phyloP scores from a whole-genome alignment of 768 basidiomycete genomes.

The Xanthoconium stramineum region DNA sequence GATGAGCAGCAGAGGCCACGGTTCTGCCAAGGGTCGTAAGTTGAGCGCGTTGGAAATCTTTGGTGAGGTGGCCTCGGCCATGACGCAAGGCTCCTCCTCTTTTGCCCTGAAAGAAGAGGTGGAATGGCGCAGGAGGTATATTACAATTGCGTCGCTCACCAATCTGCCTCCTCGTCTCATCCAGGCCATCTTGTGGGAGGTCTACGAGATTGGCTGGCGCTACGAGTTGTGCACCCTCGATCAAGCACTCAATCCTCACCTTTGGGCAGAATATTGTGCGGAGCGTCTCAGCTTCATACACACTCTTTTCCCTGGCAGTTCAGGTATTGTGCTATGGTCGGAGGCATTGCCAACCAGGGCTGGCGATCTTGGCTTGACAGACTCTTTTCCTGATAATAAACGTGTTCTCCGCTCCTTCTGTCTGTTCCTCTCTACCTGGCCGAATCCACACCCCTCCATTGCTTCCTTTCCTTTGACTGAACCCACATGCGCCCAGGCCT shows the following conservation, averaged over 20 bases:
- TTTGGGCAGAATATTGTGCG: conserved; percentile 2
- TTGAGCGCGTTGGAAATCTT: too few species aligned
- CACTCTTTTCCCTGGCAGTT: not conserved
- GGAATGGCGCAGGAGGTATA: not conserved
- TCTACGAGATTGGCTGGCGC: not conserved
- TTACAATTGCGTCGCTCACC: not conserved
- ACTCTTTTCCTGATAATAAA: not conserved
- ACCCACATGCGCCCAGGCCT: not conserved
- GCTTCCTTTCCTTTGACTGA: not conserved
- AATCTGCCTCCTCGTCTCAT: not conserved
- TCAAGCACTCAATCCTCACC: not conserved
- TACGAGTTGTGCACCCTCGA: conserved; percentile 22
- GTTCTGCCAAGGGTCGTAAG: too few species aligned
- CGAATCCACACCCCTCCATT: not conserved
- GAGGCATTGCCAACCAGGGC: not conserved
- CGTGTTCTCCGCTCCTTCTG: not conserved
- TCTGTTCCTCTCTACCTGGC: not conserved
- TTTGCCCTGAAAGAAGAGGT: not conserved
- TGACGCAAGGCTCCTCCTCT: not conserved
- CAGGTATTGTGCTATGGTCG: not conserved
- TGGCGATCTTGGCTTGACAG: not conserved
- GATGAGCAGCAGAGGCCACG: too few species aligned
- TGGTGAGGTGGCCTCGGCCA: too few species aligned
- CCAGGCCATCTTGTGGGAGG: conserved; percentile 15
- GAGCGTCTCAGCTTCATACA: not conserved